Percentiles rank a stretch among this genome's conserved stretches.
phyloP scores from a whole-genome alignment of 192 early-diverging fungal species.

The Spinellus fusiger region DNA sequence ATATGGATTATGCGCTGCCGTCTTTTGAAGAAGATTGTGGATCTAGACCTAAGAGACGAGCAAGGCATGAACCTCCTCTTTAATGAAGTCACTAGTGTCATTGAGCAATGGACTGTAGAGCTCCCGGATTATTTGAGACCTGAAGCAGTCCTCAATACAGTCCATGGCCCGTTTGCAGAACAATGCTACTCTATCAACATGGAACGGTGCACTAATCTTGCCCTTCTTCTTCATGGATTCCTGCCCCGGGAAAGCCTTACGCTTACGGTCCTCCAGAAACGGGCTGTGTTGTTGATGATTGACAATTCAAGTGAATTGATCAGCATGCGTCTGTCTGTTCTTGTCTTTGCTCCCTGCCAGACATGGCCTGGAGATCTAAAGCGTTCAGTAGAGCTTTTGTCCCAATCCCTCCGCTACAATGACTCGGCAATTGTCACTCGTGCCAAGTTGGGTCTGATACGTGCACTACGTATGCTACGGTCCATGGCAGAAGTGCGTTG shows the following conservation, averaged over 20 bases:
- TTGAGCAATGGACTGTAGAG: constrained; percentile 2
- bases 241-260: constrained; percentile 1
- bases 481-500: constrained; percentile 17
- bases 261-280: constrained; percentile 9
- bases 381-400: constrained; percentile 15
- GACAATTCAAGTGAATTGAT: constrained; percentile 13
- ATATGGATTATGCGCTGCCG: constrained; percentile 18
- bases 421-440: constrained; percentile 9
- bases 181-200: constrained; percentile 11
- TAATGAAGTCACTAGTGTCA: not conserved
- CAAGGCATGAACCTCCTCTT: not conserved
- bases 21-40: constrained; percentile 7
- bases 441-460: constrained; percentile 16
- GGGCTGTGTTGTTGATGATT: constrained; percentile 5
- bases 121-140: constrained; percentile 7
- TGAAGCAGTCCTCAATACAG: not conserved
- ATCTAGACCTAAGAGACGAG: not conserved
- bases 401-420: constrained; percentile 2
- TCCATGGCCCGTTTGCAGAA: not conserved
- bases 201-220: constrained; percentile 19
- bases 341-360: constrained; percentile 14
- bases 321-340: constrained; percentile 11
- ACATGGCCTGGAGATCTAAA: constrained; percentile 21
- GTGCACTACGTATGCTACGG: constrained; percentile 10
- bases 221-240: constrained; percentile 1